Evolutionary conservation across 352 stramenopile species (phyloP).

Genomic region (Phytopythium delawarense): DNA sequence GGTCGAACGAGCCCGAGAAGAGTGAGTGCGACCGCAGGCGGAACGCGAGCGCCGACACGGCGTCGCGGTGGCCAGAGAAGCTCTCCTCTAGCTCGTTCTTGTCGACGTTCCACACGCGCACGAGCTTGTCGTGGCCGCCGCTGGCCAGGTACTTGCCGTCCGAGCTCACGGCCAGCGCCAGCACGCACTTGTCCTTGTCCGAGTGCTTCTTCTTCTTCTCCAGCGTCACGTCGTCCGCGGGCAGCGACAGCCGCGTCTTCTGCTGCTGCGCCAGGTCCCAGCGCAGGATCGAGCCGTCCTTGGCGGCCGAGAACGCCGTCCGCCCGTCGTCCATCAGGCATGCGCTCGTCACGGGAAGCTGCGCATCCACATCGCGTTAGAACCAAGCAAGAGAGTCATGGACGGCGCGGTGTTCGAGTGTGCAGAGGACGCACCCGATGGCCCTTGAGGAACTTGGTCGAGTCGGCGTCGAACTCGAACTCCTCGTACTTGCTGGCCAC

Average conservation of each 20-base stretch:
- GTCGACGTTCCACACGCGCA: slow-evolving; percentile 87
- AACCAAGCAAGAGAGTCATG: slow-evolving; percentile 12
- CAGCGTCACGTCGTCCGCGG: slow-evolving; percentile 49
- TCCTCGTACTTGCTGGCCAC: slow-evolving; percentile 67
- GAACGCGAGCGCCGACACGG: slow-evolving; percentile 86
- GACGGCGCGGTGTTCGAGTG: neutral
- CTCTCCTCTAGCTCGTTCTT: slow-evolving; percentile 79
- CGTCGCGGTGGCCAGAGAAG: slow-evolving; percentile 89
- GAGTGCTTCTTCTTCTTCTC: slow-evolving; percentile 47
- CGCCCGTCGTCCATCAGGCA: slow-evolving; percentile 87
- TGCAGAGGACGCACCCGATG: slow-evolving; percentile 24
- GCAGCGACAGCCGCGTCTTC: slow-evolving; percentile 63
- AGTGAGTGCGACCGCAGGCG: slow-evolving; percentile 85
- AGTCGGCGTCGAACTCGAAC: slow-evolving; percentile 83
- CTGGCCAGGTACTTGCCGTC: slow-evolving; percentile 91
- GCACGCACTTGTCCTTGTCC: slow-evolving; percentile 76
- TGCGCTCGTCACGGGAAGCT: slow-evolving; percentile 85
- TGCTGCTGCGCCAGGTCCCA: slow-evolving; percentile 86
- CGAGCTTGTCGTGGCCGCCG: slow-evolving; percentile 88
- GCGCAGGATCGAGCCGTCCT: slow-evolving; percentile 90
- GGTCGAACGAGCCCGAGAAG: slow-evolving; percentile 91
- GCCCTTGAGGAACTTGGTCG: slow-evolving; percentile 72
- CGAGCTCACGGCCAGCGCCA: slow-evolving; percentile 86
- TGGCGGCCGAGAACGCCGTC: slow-evolving; percentile 88
- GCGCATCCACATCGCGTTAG: neutral